Conservation (phyloP, 1,139 yeast genomes). For the Kodamaea ohmeri region DNA sequence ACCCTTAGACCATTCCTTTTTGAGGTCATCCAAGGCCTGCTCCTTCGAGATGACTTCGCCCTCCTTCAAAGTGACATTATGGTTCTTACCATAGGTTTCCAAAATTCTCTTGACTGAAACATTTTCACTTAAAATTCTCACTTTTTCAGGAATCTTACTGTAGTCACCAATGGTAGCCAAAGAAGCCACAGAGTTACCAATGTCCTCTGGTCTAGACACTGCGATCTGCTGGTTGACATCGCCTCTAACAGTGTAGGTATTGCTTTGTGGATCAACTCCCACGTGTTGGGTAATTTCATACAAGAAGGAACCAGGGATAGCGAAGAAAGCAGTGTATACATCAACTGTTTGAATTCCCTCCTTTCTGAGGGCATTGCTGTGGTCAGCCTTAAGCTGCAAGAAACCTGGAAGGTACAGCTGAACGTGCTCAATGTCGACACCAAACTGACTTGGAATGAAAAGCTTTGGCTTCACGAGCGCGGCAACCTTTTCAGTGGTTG, state of each 20-base stretch:
- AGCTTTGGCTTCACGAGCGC: slow-evolving; percentile 45
- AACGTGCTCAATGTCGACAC: slow-evolving; percentile 37
- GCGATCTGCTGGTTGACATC: slow-evolving; percentile 34
- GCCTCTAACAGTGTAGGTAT: slow-evolving; percentile 42
- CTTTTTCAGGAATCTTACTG: slow-evolving; percentile 39
- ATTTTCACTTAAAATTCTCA: slow-evolving; percentile 44
- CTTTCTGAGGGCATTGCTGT: slow-evolving; percentile 38
- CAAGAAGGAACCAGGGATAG: slow-evolving; percentile 37
- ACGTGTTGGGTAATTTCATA: slow-evolving; percentile 33
- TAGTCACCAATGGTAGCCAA: slow-evolving; percentile 40
- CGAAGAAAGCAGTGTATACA: slow-evolving; percentile 45
- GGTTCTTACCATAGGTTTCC: slow-evolving; percentile 39
- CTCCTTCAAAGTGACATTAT: slow-evolving; percentile 35
- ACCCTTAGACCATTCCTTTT: slow-evolving; percentile 28
- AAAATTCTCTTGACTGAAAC: slow-evolving; percentile 39
- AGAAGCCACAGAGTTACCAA: slow-evolving; percentile 43
- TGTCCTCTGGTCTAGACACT: slow-evolving; percentile 40
- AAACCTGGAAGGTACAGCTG: slow-evolving; percentile 31
- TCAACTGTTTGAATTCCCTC: slow-evolving; percentile 54
- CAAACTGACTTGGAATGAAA: slow-evolving; percentile 64
- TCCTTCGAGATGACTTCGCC: slow-evolving; percentile 25
- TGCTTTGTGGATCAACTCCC: slow-evolving; percentile 38
- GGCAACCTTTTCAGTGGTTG: slow-evolving; percentile 33
- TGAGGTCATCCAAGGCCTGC: slow-evolving; percentile 30
- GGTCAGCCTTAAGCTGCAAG: slow-evolving; percentile 36